These are phyloP conservation scores for Colletotrichum musicola DNA, from an alignment of 2,329 filamentous ascomycete species.

Conservation along the genomic window DNA sequence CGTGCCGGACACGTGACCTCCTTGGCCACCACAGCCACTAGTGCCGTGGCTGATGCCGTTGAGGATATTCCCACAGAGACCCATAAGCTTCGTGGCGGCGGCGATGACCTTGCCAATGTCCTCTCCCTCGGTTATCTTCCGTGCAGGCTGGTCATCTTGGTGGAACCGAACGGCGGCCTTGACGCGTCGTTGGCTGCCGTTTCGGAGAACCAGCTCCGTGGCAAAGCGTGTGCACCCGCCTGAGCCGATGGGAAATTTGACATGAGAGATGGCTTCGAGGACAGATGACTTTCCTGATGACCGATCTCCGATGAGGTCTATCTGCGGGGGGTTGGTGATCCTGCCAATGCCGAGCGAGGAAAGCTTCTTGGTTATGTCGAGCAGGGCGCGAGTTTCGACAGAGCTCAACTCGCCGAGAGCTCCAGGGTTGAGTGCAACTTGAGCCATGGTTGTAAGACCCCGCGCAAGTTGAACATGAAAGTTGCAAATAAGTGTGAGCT, in stretches of 20 bases:
- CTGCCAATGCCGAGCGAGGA: conserved; percentile 61
- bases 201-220: conserved; percentile 69
- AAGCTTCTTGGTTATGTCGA: conserved; percentile 66
- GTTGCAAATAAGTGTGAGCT: neutral
- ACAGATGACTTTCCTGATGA: conserved; percentile 75
- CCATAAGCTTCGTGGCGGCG: conserved; percentile 64
- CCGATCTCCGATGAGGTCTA: conserved; percentile 72
- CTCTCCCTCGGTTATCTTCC: conserved; percentile 46
- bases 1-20: too few species aligned
- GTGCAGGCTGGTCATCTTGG: conserved; percentile 39
- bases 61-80: too few species aligned
- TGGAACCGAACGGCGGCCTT: conserved; percentile 58
- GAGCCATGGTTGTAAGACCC: neutral
- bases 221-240: conserved; percentile 71
- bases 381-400: conserved; percentile 58
- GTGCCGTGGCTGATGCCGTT: too few species aligned
- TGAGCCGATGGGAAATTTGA: conserved; percentile 69
- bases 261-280: conserved; percentile 72
- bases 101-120: conserved; percentile 64
- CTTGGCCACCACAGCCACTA: too few species aligned
- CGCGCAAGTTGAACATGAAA: neutral
- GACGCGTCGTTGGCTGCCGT: conserved; percentile 50
- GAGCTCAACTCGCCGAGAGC: conserved; percentile 57
- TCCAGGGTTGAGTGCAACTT: conserved; percentile 43
- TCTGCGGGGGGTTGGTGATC: conserved; percentile 63